These are phyloP conservation scores for Chlorophyllum brunneum DNA, from an alignment of 768 basidiomycete genomes.

Conservation along the genomic window DNA sequence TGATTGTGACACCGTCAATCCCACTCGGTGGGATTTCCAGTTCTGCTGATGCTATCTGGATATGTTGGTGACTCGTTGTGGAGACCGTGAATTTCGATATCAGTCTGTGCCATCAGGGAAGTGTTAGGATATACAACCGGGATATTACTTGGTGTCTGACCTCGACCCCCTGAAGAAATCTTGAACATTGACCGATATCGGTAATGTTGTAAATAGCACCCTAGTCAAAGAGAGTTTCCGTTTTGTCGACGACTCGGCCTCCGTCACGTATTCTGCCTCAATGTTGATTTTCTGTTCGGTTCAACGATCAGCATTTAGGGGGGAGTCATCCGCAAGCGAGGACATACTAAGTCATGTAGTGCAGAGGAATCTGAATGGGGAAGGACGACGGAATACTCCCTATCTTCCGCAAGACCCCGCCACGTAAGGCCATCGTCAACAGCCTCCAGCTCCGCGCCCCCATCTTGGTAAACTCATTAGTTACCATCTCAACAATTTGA, in stretches of 20 bases:
- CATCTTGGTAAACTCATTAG: conserved; percentile 8
- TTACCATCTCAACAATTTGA: neutral
- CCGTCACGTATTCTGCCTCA: conserved; percentile 65
- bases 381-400: conserved; percentile 44
- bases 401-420: conserved; percentile 42
- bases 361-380: conserved; percentile 68
- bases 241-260: conserved; percentile 42
- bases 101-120: conserved; percentile 43
- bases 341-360: conserved; percentile 56
- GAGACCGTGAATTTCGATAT: conserved; percentile 91
- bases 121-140: conserved; percentile 1
- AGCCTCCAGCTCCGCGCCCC: conserved; percentile 27
- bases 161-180: conserved; percentile 90
- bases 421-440: conserved; percentile 44
- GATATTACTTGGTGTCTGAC: conserved; percentile 34
- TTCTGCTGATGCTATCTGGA: conserved; percentile 66
- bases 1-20: conserved; percentile 48
- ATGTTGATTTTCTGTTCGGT: conserved; percentile 62
- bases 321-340: neutral
- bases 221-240: conserved; percentile 54
- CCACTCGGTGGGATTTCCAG: conserved; percentile 44
- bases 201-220: conserved; percentile 64
- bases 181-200: conserved; percentile 90
- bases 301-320: neutral
- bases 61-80: conserved; percentile 69